Evolutionary conservation across 2,329 filamentous ascomycete species (phyloP).

Genomic region (Fusarium papillatum): DNA sequence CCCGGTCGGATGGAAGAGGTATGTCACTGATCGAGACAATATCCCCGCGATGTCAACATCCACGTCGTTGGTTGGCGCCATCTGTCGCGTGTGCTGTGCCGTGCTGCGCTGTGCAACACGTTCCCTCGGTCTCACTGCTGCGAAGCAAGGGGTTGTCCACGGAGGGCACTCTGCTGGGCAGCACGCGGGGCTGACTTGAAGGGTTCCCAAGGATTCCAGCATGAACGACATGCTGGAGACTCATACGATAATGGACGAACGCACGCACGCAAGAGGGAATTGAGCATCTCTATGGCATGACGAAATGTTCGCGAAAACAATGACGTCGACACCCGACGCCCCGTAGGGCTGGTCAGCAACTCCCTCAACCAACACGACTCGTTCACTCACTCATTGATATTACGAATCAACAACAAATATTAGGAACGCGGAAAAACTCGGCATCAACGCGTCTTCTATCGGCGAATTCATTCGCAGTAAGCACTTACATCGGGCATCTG

Average conservation of each 20-base stretch:
- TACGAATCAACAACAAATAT: not conserved
- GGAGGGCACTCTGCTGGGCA: not conserved
- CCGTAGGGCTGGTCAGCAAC: not conserved
- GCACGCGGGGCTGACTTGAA: not conserved
- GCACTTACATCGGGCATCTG: not conserved
- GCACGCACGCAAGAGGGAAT: not conserved
- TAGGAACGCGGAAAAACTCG: not conserved
- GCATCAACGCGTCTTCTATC: not conserved
- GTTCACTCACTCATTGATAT: not conserved
- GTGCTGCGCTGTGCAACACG: not conserved
- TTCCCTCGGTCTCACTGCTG: not conserved
- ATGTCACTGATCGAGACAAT: not conserved
- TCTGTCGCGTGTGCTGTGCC: not conserved
- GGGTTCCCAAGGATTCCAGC: not conserved
- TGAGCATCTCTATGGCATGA: not conserved
- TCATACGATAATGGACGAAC: not conserved
- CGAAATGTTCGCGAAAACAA: not conserved
- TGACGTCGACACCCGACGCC: not conserved
- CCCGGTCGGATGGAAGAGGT: conserved; percentile 7
- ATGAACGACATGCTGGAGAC: not conserved
- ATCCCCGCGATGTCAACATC: not conserved
- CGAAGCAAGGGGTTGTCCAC: not conserved
- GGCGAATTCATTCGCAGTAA: not conserved
- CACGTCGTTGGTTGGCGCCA: not conserved
- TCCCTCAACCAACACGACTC: not conserved